Evolutionary conservation across 345 rosid species (phyloP).

Genomic region (Hibiscus syriacus): DNA sequence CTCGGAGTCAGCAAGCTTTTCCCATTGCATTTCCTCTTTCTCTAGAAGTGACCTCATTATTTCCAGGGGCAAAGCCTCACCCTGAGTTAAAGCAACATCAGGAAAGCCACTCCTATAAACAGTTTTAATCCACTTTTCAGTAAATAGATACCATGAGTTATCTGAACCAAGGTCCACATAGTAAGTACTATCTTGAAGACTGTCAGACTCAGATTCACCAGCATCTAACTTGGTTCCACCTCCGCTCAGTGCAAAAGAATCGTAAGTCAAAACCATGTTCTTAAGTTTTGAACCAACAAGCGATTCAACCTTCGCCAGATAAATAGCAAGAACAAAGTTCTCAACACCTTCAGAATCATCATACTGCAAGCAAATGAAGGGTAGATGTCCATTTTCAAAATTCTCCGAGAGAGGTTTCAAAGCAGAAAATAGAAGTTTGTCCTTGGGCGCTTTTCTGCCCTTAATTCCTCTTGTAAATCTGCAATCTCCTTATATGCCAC

Average conservation of each 20-base stretch:
- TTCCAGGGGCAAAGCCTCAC: constrained; percentile 74
- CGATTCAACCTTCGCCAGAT: constrained; percentile 61
- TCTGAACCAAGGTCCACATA: constrained; percentile 89
- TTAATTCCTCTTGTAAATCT: constrained; percentile 59
- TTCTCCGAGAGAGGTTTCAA: constrained; percentile 58
- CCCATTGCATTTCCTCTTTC: constrained; percentile 67
- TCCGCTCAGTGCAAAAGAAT: not conserved
- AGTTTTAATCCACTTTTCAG: constrained; percentile 77
- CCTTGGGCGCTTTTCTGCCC: constrained; percentile 59
- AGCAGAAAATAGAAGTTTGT: constrained; percentile 51
- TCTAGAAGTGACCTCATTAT: constrained; percentile 54
- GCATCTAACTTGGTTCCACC: not conserved
- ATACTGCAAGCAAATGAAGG: constrained; percentile 76
- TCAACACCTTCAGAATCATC: constrained; percentile 67
- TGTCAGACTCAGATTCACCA: not conserved
- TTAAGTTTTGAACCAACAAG: constrained; percentile 12
- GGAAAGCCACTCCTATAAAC: constrained; percentile 81
- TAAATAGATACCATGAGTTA: constrained; percentile 87
- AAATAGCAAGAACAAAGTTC: constrained; percentile 67
- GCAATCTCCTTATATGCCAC: constrained; percentile 69
- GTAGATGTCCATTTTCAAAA: constrained; percentile 61
- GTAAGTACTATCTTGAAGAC: constrained; percentile 33
- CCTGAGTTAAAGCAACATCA: constrained; percentile 43
- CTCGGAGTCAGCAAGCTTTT: constrained; percentile 57
- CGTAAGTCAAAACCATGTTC: not conserved